Conservation (phyloP, 1,284 basidiomycete genomes). For the Rhodotorula sp. region DNA sequence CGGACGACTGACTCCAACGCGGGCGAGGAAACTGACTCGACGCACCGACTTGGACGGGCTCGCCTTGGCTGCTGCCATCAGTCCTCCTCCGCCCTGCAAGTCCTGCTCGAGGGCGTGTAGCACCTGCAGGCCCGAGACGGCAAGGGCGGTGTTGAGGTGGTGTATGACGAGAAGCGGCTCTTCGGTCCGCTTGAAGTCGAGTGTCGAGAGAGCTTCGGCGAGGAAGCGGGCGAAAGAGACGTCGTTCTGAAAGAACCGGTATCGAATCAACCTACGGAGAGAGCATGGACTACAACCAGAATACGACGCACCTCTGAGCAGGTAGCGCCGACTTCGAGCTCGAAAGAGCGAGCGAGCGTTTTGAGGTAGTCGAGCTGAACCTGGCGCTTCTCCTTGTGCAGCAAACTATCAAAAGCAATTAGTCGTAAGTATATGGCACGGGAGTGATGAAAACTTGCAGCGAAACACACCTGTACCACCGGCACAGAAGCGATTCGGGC, state of each 20-base stretch:
- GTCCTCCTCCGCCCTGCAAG: conserved; percentile 21
- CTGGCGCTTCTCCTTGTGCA: conserved; percentile 84
- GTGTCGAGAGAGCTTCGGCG: conserved; percentile 85
- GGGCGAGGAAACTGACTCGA: no score
- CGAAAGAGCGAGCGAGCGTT: conserved; percentile 75
- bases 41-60: conserved; percentile 1
- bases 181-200: conserved; percentile 94
- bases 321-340: conserved; percentile 57
- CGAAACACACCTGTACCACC: conserved; percentile 67
- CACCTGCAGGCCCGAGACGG: conserved; percentile 80
- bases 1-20: neutral
- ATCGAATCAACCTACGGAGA: neutral
- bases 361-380: conserved; percentile 83
- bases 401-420: conserved; percentile 49
- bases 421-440: neutral
- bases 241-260: conserved; percentile 60
- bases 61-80: conserved; percentile 11
- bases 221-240: conserved; percentile 83
- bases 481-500: conserved; percentile 72
- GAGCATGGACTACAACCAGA: conserved; percentile 33
- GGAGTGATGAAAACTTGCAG: neutral
- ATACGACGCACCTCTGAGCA: conserved; percentile 55
- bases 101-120: conserved; percentile 45
- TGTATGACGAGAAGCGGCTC: conserved; percentile 85
- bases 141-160: conserved; percentile 74